phyloP scores from a whole-genome alignment of 495 filamentous ascomycete species.

The Aspergillus hancockii region DNA sequence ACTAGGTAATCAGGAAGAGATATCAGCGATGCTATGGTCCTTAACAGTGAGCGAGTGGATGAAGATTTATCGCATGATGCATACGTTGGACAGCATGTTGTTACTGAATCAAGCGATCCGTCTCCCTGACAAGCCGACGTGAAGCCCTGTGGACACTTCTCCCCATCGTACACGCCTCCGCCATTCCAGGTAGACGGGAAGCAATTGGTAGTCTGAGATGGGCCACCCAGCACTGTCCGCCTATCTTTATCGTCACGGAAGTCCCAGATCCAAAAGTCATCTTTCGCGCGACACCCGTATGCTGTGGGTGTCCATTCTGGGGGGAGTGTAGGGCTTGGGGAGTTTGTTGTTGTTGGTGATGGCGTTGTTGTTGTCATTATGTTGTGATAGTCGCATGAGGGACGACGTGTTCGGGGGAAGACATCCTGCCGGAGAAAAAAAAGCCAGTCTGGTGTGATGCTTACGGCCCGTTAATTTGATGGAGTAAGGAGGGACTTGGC shows the following conservation, averaged over 20 bases:
- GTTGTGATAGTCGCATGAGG: not conserved
- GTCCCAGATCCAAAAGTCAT: conserved; percentile 33
- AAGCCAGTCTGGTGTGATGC: too few species aligned
- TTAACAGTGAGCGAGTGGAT: too few species aligned
- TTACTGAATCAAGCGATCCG: not conserved
- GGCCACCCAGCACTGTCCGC: conserved; percentile 30
- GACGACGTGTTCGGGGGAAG: not conserved
- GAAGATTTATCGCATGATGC: not conserved
- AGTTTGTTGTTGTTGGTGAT: not conserved
- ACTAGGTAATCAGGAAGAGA: not conserved
- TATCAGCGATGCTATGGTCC: not conserved
- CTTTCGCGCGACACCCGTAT: conserved; percentile 19
- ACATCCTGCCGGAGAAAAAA: not conserved
- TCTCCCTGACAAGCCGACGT: conserved; percentile 20
- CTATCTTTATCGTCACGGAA: conserved; percentile 9
- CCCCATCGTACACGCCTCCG: conserved; percentile 19
- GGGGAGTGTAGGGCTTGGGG: not conserved
- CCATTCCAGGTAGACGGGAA: conserved; percentile 25
- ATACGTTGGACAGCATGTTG: conserved; percentile 31
- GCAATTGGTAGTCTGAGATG: conserved; percentile 27
- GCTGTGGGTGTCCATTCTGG: conserved; percentile 14
- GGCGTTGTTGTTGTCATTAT: not conserved
- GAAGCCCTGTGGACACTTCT: conserved; percentile 24
- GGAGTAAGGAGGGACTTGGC: too few species aligned
- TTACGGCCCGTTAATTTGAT: too few species aligned